Evolutionary conservation across 129 eudicot species (phyloP), one percentile per base, ranked within the genome.

Genomic region (Lonicera japonica): DNA sequence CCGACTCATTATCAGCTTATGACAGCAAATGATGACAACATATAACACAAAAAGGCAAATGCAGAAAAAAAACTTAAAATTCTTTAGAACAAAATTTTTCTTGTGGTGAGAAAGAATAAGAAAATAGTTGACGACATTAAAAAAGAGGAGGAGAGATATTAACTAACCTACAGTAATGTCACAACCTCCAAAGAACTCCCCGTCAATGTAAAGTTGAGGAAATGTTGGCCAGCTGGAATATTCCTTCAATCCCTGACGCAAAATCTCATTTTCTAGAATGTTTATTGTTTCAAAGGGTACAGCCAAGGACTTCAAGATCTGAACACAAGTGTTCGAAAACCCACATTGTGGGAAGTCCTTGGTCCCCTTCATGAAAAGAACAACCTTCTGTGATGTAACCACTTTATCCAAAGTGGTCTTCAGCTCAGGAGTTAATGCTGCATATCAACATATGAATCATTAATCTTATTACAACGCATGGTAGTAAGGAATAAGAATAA

Each of bases 171-270:
- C 73, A 5, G 88, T 79, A 73, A 87, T 92, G 84, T 91, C 97
- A 62, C 97, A 91, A 20, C 97, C 97, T 51, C 97, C 97, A 58
- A 77, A 91, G 81, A 91, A 91, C 73, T 91, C 97, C 54, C 97
- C 97, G 47, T 92, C 95, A 48, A 92, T 80, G 65, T 92, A 92
- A 50, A 92, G 83, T 61, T 92, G 98, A 12, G 98, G 98, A 76
- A 92, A 92, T 48, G 98, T 92, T 36, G 98, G 98, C 98, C 98
- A 92, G 61, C 81, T 88, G 22, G 98, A 92, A 60, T 92, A 92
- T 56, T 92, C 98, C 78, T 92, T 92, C 66, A 92, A 54, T 16
- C 82, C 98, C 79, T 82, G 91, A 34, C 98, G 96, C 59, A 92
- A 68, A 10, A 80, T 38, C 55, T 92, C 95, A 60, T 87, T 92